These are phyloP conservation scores for Citrus inodora DNA, from an alignment of 345 rosid species.

Conservation along the genomic window DNA sequence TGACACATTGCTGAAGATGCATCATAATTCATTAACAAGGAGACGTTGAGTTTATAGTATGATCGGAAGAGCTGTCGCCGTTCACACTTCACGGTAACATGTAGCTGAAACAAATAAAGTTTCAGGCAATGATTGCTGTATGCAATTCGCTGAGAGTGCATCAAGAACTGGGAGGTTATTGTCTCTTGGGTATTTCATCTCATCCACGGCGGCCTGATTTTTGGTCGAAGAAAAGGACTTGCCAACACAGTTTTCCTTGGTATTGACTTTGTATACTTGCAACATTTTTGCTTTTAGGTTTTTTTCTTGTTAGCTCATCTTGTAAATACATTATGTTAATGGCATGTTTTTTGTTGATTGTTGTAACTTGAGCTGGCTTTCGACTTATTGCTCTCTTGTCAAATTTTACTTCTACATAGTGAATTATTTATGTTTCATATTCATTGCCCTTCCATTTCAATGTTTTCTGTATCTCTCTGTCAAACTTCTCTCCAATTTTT, in stretches of 20 bases:
- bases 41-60: conserved; percentile 35
- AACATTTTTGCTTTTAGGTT: not conserved
- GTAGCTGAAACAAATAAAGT: not conserved
- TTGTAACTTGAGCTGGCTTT: not conserved
- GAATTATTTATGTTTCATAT: not conserved
- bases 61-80: not conserved
- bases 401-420: not conserved
- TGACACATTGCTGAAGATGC: conserved; percentile 79
- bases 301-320: not conserved
- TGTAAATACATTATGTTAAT: not conserved
- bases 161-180: not conserved
- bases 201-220: not conserved
- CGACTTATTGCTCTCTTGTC: too few relatives aligned
- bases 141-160: not conserved
- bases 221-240: not conserved
- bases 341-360: not conserved
- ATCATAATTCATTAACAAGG: conserved; percentile 43
- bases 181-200: not conserved
- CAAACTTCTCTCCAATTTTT: too few relatives aligned
- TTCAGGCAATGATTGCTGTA: not conserved
- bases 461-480: too few relatives aligned
- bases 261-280: not conserved
- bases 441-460: not conserved
- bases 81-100: too few relatives aligned
- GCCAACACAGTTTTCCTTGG: not conserved